Percentiles rank a stretch among this genome's conserved stretches.
These are phyloP conservation scores for Candida maltosa DNA, from an alignment of 805 yeast species.

Conservation along the genomic window DNA sequence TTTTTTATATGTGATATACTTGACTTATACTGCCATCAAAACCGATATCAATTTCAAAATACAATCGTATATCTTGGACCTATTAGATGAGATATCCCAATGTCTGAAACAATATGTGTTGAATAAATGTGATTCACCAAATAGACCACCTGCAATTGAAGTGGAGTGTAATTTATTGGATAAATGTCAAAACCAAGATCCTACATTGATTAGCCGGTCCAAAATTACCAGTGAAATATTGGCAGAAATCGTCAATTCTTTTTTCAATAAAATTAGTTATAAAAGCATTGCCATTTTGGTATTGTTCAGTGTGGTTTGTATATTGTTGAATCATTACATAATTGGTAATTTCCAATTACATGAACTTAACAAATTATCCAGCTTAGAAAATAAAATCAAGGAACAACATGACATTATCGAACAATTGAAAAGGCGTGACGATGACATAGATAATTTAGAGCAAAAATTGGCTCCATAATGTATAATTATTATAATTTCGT, in stretches of 20 bases:
- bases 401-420: slow-evolving; percentile 11
- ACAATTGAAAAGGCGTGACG: background rate
- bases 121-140: slow-evolving; percentile 66
- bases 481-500: too few species aligned
- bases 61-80: slow-evolving; percentile 57
- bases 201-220: slow-evolving; percentile 63
- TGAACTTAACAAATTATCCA: slow-evolving; percentile 6
- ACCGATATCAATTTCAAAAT: slow-evolving; percentile 71
- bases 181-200: slow-evolving; percentile 79
- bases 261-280: slow-evolving; percentile 67
- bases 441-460: background rate
- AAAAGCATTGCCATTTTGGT: slow-evolving; percentile 36
- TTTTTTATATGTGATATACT: slow-evolving; percentile 48
- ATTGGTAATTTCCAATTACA: slow-evolving; percentile 2
- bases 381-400: slow-evolving; percentile 13
- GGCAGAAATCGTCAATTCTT: slow-evolving; percentile 79
- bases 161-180: slow-evolving; percentile 70
- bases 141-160: slow-evolving; percentile 64
- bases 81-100: slow-evolving; percentile 57
- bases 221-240: slow-evolving; percentile 75
- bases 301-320: slow-evolving; percentile 1
- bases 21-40: slow-evolving; percentile 54
- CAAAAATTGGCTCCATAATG: background rate
- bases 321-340: slow-evolving; percentile 3
- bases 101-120: slow-evolving; percentile 69